Evolutionary conservation across 1,139 yeast genomes (phyloP).

Genomic region (Nakaseomyces kungkrabaensis): DNA sequence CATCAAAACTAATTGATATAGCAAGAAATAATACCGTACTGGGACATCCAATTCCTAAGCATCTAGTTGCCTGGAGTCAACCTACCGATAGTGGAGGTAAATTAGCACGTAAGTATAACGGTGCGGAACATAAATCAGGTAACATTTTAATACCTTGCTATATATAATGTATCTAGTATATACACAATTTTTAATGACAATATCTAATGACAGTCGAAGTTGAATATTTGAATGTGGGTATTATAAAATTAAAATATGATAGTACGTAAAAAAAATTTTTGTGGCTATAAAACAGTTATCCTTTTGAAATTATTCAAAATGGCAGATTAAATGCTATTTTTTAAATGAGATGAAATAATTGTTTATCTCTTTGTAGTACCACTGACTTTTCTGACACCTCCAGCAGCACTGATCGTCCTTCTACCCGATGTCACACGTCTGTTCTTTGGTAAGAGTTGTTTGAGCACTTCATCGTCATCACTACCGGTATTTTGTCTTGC

Average conservation of each 20-base stretch:
- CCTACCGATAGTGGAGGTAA: conserved; percentile 30
- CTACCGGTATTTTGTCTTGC: conserved; percentile 6
- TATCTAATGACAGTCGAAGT: background rate
- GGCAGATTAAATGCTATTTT: background rate
- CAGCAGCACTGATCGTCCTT: conserved; percentile 27
- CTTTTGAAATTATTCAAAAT: too few relatives aligned
- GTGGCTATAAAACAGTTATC: background rate
- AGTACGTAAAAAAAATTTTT: background rate
- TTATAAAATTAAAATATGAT: background rate
- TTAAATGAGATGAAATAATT: background rate
- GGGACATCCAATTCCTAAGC: conserved; percentile 15
- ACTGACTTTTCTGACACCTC: conserved; percentile 25
- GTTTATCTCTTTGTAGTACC: conserved; percentile 23
- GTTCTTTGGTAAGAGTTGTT: conserved; percentile 25
- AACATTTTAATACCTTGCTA: conserved; percentile 26
- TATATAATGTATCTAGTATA: conserved; percentile 10
- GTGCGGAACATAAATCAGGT: conserved; percentile 26
- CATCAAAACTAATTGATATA: conserved; percentile 22
- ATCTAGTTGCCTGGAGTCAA: conserved; percentile 29
- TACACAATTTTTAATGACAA: background rate
- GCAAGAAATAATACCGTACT: conserved; percentile 20
- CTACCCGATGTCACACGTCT: conserved; percentile 25
- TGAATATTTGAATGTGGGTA: conserved; percentile 1
- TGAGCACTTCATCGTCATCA: conserved; percentile 12
- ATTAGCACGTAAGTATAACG: conserved; percentile 25